Base-by-base conservation (phyloP, 179 eudicot genomes). In the Beta macrorhiza region DNA sequence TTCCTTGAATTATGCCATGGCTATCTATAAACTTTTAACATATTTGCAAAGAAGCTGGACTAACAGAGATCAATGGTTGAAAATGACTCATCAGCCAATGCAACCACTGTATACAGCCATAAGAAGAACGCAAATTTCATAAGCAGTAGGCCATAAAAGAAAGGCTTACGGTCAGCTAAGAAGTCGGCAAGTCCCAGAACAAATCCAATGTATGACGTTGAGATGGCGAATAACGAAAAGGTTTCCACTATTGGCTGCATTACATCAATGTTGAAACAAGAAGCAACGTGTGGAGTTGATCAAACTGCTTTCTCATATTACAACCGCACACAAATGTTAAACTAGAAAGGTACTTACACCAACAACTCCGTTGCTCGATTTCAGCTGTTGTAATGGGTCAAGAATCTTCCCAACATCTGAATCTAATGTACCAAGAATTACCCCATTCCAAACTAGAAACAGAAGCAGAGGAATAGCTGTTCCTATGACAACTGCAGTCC, bases 361-460 rank as follows among this genome's bases (percentile, higher is more conserved):
- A 22, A 96, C 96, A 76, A 85, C 79, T 82, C 90, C 97, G 83
- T 89, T 94, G 59, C 88, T 88, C 58, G 93, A 90, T 77, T 87
- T 90, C 84, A 96, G 82, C 82, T 83, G 92, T 83, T 90, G 92
- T 78, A 96, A 75, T 32, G 98, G 98, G 79, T 96, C 99, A 13
- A 69, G 77, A 73, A 92, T 84, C 62, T 79, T 89, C 59, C 87
- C 88, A 17, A 86, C 81, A 55, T 83, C 89, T 32, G 87, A 76
- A 75, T 78, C 93, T 47, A 84, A 78, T 57, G 94, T 85, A 52
- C 99, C 99, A 77, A 96, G 97, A 83, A 96, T 90, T 73, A 96
- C 99, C 82, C 92, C 98, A 83, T 94, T 84, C 99, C 99, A 96
- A 59, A 96, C 88, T 19, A 96, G 92, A 86, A 96, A 96, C 67